Conservation (phyloP, 2,329 filamentous ascomycete genomes). For the Bimuria novae-zelandiae region DNA sequence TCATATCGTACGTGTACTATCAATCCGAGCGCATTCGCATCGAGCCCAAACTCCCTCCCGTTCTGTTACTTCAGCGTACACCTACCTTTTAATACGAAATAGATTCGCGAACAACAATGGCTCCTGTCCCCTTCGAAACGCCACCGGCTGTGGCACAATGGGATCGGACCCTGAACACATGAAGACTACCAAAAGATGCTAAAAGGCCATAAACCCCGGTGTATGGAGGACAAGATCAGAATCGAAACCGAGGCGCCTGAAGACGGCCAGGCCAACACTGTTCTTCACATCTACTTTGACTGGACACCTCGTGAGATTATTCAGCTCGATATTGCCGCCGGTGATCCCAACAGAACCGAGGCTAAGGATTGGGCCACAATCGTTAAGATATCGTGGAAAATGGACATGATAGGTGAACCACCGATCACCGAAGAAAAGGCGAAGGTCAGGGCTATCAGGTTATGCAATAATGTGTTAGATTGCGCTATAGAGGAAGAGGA, state of each 20-base stretch:
- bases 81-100: background rate
- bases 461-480: constrained; percentile 1
- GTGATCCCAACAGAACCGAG: constrained; percentile 1
- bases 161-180: constrained; percentile 1
- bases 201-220: background rate
- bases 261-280: background rate
- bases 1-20: background rate
- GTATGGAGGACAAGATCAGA: constrained; percentile 1
- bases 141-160: constrained; percentile 5
- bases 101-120: constrained; percentile 2
- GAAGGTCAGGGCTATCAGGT: constrained; percentile 1
- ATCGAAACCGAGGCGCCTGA: background rate
- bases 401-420: background rate
- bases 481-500: constrained; percentile 1
- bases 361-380: constrained; percentile 6
- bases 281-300: constrained; percentile 2
- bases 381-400: constrained; percentile 5
- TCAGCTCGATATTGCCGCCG: constrained; percentile 1
- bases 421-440: background rate
- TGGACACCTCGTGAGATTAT: background rate
- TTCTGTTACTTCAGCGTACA: background rate
- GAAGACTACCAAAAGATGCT: constrained; percentile 8
- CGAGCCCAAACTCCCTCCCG: background rate
- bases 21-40: background rate
- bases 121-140: constrained; percentile 2